Evolutionary conservation across 2,329 filamentous ascomycete species (phyloP).

Genomic region (Metarhizium anisopliae): DNA sequence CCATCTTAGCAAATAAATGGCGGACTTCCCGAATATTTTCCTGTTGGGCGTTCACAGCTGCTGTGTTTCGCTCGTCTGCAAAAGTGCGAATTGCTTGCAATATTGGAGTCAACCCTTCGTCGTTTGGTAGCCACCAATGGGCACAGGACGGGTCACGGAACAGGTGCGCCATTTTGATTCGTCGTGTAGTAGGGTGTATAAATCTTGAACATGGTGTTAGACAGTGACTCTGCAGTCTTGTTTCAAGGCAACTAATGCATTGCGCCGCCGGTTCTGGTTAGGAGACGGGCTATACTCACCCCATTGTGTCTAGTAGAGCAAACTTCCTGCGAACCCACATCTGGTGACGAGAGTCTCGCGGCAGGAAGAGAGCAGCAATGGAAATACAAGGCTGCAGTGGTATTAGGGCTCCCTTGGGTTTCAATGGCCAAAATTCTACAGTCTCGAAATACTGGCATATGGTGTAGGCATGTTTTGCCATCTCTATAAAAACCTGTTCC

Average conservation of each 20-base stretch:
- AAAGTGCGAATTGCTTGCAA: constrained; percentile 72
- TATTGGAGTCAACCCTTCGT: constrained; percentile 65
- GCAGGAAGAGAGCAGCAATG: constrained; percentile 72
- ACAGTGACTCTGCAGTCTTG: not conserved
- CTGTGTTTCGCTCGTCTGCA: constrained; percentile 65
- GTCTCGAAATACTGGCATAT: constrained; percentile 75
- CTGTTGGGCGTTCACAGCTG: constrained; percentile 44
- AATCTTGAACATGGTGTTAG: constrained; percentile 47
- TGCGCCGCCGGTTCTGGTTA: not conserved
- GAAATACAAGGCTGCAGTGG: constrained; percentile 68
- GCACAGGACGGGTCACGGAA: constrained; percentile 65
- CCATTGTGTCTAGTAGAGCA: constrained; percentile 66
- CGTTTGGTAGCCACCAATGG: constrained; percentile 84
- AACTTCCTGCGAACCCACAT: constrained; percentile 77
- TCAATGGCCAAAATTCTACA: constrained; percentile 61
- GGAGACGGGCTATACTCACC: constrained; percentile 46
- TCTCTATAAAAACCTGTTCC: constrained; percentile 39
- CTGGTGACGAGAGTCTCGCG: constrained; percentile 60
- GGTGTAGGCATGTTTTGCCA: constrained; percentile 54
- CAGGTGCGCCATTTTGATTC: constrained; percentile 64
- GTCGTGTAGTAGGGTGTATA: constrained; percentile 68
- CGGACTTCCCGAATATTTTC: constrained; percentile 68
- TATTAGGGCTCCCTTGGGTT: constrained; percentile 61
- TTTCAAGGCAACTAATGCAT: not conserved
- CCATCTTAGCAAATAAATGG: constrained; percentile 59